Conservation (phyloP, 345 rosid species). For the Jatropha curcas region DNA sequence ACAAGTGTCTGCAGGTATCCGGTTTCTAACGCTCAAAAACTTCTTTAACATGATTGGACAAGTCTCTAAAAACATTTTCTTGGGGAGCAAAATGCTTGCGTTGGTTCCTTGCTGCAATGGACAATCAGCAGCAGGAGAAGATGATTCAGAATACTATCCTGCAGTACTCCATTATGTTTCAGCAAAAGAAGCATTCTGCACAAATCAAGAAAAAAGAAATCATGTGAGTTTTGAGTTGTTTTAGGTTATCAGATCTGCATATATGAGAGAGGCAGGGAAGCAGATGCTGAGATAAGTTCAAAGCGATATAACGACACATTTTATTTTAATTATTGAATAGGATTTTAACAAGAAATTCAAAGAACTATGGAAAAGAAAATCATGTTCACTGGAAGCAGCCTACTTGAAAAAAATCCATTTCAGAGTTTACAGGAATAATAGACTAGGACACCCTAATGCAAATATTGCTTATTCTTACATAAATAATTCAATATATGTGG, state of each 20-base stretch:
- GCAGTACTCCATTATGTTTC: background rate
- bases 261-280: background rate
- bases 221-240: too few relatives aligned
- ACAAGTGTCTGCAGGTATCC: background rate
- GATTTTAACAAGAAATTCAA: too few relatives aligned
- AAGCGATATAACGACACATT: background rate
- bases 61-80: background rate
- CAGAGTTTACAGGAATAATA: too few relatives aligned
- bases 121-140: background rate
- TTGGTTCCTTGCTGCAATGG: background rate
- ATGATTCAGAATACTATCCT: background rate
- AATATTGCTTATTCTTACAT: too few relatives aligned
- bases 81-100: background rate
- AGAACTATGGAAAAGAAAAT: too few relatives aligned
- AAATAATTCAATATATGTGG: background rate
- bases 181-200: background rate
- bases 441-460: background rate
- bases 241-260: background rate
- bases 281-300: too few relatives aligned
- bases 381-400: too few relatives aligned
- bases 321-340: background rate
- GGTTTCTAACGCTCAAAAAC: background rate
- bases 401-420: too few relatives aligned
- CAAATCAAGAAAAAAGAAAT: too few relatives aligned
- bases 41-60: background rate